These are phyloP conservation scores for Saturnispora mendoncae DNA, from an alignment of 805 yeast genomes.

Conservation along the genomic window DNA sequence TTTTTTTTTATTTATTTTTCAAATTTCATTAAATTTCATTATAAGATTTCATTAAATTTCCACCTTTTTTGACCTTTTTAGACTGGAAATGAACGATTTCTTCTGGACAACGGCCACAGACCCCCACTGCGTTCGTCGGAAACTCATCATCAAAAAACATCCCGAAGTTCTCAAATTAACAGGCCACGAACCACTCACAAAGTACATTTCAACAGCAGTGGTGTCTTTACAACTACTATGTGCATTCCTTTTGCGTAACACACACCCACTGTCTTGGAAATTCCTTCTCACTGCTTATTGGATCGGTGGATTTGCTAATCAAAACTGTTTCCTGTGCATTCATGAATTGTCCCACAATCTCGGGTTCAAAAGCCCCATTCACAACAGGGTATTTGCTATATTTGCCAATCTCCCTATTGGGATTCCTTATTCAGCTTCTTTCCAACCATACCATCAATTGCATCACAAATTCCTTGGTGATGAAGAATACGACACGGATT, in stretches of 20 bases:
- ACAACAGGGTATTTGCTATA: slow-evolving; percentile 70
- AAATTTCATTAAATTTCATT: slow-evolving; percentile 4
- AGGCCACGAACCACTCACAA: slow-evolving; percentile 82
- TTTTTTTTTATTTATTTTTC: not conserved
- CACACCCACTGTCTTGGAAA: slow-evolving; percentile 41
- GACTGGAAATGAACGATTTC: slow-evolving; percentile 42
- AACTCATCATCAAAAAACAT: slow-evolving; percentile 60
- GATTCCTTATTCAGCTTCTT: slow-evolving; percentile 79
- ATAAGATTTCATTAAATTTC: no score
- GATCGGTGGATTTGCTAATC: slow-evolving; percentile 80
- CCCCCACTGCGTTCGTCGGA: slow-evolving; percentile 71
- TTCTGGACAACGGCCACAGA: slow-evolving; percentile 79
- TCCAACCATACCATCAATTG: slow-evolving; percentile 83
- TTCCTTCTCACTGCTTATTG: slow-evolving; percentile 61
- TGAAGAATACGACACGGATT: slow-evolving; percentile 72
- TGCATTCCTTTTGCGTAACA: slow-evolving; percentile 55
- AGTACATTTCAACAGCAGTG: slow-evolving; percentile 60
- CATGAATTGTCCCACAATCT: slow-evolving; percentile 85
- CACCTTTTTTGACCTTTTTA: no score
- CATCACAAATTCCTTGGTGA: slow-evolving; percentile 91
- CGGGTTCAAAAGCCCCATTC: slow-evolving; percentile 68
- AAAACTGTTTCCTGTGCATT: slow-evolving; percentile 76
- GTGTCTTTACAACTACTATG: slow-evolving; percentile 56
- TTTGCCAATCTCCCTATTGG: slow-evolving; percentile 81
- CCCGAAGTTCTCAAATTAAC: slow-evolving; percentile 75